These are phyloP conservation scores for Fomes fomentarius DNA, from an alignment of 1,284 basidiomycete genomes.

Conservation along the genomic window DNA sequence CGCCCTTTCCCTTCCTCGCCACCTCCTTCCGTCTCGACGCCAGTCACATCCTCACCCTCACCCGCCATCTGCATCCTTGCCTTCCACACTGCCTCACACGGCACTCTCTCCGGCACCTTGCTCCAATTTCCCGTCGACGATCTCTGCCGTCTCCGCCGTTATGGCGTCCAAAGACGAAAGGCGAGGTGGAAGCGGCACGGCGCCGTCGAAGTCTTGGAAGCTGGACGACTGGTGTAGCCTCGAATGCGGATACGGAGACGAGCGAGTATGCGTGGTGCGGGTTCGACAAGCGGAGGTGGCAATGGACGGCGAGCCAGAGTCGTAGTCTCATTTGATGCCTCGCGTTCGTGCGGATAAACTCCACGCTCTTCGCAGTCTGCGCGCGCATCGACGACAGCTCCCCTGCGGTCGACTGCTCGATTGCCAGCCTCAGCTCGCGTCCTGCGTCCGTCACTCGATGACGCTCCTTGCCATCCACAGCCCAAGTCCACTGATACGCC, in stretches of 20 bases:
- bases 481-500: too few species aligned
- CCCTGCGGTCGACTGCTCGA: slow-evolving; percentile 48
- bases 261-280: slow-evolving; percentile 37
- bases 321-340: too few species aligned
- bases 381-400: slow-evolving; percentile 59
- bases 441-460: too few species aligned
- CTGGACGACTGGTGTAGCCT: too few species aligned
- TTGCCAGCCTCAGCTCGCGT: too few species aligned
- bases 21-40: background rate
- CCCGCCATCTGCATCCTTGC: slow-evolving; percentile 27
- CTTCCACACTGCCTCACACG: slow-evolving; percentile 60
- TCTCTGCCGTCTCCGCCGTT: slow-evolving; percentile 49
- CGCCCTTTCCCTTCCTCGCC: slow-evolving; percentile 3
- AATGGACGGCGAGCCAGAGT: slow-evolving; percentile 43
- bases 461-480: too few species aligned
- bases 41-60: background rate
- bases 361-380: slow-evolving; percentile 2
- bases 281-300: slow-evolving; percentile 68
- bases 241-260: too few species aligned
- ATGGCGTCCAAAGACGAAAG: slow-evolving; percentile 44
- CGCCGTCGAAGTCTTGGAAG: slow-evolving; percentile 42
- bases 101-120: slow-evolving; percentile 72
- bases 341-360: background rate
- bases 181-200: slow-evolving; percentile 6
- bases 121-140: slow-evolving; percentile 74